Percentiles rank a stretch among this genome's conserved stretches.
phyloP scores from a whole-genome alignment of 805 yeast genomes.

The Metschnikowia aberdeeniae region DNA sequence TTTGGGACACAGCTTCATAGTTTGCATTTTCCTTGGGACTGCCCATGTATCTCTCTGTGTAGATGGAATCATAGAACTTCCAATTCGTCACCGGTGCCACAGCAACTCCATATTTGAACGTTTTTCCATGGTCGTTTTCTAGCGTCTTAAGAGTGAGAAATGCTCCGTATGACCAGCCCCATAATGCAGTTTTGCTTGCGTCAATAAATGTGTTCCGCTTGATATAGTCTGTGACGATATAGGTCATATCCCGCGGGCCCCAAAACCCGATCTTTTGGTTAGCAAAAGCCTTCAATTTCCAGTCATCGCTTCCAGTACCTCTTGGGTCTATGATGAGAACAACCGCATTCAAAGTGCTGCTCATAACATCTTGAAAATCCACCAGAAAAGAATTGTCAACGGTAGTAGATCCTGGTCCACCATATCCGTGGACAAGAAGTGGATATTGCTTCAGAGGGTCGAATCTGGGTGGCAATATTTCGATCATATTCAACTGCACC shows the following conservation, averaged over 20 bases:
- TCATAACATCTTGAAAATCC: slow-evolving; percentile 56
- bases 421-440: slow-evolving; percentile 63
- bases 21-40: slow-evolving; percentile 45
- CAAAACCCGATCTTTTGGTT: slow-evolving; percentile 59
- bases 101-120: slow-evolving; percentile 71
- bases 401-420: slow-evolving; percentile 77
- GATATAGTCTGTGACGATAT: slow-evolving; percentile 49
- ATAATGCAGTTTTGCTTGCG: slow-evolving; percentile 53
- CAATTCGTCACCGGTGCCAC: slow-evolving; percentile 86
- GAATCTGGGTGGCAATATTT: slow-evolving; percentile 58
- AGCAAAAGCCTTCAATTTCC: slow-evolving; percentile 60
- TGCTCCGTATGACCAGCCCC: slow-evolving; percentile 93
- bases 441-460: slow-evolving; percentile 50
- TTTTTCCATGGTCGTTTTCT: slow-evolving; percentile 58
- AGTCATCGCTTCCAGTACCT: slow-evolving; percentile 78
- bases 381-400: slow-evolving; percentile 44
- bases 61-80: slow-evolving; percentile 70
- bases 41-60: slow-evolving; percentile 75
- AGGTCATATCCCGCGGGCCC: slow-evolving; percentile 69
- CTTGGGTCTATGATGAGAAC: slow-evolving; percentile 72
- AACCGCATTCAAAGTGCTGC: slow-evolving; percentile 55
- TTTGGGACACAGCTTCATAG: slow-evolving; percentile 43
- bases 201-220: slow-evolving; percentile 46
- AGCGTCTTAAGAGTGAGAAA: slow-evolving; percentile 69
- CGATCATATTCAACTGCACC: slow-evolving; percentile 48